Evolutionary conservation across 2,329 filamentous ascomycete species (phyloP).

Genomic region (Pseudogymnoascus sp.): DNA sequence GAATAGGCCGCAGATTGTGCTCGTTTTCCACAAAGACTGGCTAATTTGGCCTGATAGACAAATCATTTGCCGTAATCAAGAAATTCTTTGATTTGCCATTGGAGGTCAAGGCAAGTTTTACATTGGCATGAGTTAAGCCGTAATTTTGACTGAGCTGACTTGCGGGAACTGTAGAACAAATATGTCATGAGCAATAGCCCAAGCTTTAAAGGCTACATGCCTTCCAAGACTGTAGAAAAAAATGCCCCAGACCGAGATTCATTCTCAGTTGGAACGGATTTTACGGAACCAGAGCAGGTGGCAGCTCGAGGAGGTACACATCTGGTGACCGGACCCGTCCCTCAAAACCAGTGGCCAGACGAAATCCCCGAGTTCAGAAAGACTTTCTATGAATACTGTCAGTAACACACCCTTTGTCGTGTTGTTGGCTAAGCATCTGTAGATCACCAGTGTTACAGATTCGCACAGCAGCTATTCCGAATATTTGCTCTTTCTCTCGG

Average conservation of each 20-base stretch:
- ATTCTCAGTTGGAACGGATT: not conserved
- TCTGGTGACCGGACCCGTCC: not conserved
- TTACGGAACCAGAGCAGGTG: not conserved
- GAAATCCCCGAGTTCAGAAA: not conserved
- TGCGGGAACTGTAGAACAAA: not conserved
- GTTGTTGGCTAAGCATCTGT: not conserved
- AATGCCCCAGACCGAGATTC: not conserved
- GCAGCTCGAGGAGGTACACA: not conserved
- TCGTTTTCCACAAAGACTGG: not conserved
- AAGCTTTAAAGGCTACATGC: not conserved
- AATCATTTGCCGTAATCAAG: constrained; percentile 11
- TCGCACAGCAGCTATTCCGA: not conserved
- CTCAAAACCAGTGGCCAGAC: constrained; percentile 4
- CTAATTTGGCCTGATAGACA: not conserved
- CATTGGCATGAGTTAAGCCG: not conserved
- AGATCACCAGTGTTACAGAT: not conserved
- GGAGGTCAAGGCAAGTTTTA: constrained; percentile 12
- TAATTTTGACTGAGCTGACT: not conserved
- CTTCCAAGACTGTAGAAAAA: not conserved
- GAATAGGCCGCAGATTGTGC: not conserved
- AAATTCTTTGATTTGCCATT: constrained; percentile 8
- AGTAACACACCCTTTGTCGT: not conserved
- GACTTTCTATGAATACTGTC: not conserved
- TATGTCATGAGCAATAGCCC: not conserved
- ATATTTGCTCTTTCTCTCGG: not conserved